Conservation (phyloP, 495 filamentous ascomycete genomes). For the Neurospora sp. region DNA sequence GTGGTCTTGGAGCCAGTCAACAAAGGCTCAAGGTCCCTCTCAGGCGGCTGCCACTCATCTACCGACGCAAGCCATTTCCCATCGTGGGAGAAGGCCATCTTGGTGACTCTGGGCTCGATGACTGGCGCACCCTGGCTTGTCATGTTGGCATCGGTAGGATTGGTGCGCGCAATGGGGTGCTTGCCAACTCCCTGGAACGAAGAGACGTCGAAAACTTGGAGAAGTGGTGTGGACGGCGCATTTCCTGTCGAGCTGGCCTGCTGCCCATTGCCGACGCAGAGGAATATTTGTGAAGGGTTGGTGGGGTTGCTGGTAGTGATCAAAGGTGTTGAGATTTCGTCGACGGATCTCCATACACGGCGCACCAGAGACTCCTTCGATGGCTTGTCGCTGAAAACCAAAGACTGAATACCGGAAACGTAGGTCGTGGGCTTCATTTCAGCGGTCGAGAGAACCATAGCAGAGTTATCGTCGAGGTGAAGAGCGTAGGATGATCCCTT, state of each 20-base stretch:
- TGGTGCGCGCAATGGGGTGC: slow-evolving; percentile 81
- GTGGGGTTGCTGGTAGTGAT: slow-evolving; percentile 27
- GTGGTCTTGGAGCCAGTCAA: slow-evolving; percentile 26
- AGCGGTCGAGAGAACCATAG: slow-evolving; percentile 78
- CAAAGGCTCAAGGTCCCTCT: slow-evolving; percentile 46
- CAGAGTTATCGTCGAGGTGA: slow-evolving; percentile 80
- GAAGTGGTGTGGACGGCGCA: slow-evolving; percentile 32
- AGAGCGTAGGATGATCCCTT: slow-evolving; percentile 69
- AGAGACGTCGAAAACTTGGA: slow-evolving; percentile 75
- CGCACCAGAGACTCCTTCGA: slow-evolving; percentile 33
- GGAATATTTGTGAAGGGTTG: slow-evolving; percentile 30
- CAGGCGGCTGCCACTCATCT: slow-evolving; percentile 76
- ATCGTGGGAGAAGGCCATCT: slow-evolving; percentile 62
- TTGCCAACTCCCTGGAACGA: slow-evolving; percentile 62
- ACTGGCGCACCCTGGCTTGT: slow-evolving; percentile 59
- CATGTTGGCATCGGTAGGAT: slow-evolving; percentile 67
- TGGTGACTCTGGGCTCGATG: slow-evolving; percentile 60
- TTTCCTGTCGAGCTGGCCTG: slow-evolving; percentile 29
- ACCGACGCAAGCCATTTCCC: slow-evolving; percentile 87
- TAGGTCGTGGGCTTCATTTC: slow-evolving; percentile 72
- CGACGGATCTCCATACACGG: slow-evolving; percentile 26
- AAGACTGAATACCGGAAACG: slow-evolving; percentile 70
- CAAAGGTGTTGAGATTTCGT: slow-evolving; percentile 21
- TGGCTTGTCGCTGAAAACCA: slow-evolving; percentile 29
- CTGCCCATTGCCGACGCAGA: slow-evolving; percentile 39